Base-by-base conservation (phyloP, 805 yeast species). In the Phaffomyces antillensis region DNA sequence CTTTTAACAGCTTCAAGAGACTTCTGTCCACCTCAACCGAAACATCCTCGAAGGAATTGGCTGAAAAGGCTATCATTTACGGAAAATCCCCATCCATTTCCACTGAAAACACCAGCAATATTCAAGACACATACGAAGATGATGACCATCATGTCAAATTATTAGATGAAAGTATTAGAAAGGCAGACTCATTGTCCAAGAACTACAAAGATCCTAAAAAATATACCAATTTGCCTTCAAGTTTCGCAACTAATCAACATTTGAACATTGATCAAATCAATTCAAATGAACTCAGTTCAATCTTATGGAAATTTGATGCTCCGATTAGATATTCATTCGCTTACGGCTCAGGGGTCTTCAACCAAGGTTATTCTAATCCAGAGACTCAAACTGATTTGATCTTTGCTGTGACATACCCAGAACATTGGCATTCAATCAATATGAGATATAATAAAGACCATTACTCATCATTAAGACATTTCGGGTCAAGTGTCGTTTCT, bases 261-360 rank as follows among this genome's bases (percentile, higher is more conserved):
- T 63, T 80, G 11, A 56, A 67, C 2, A 67, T 77, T 5, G 76
- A 73, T 40, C 58, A 63, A 10, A 68, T 64, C 35, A 58, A 64
- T 15, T 67, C 68, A 33, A 61, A 60, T 10, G 68, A 73, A 9
- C 64, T 87, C 26, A 60, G 71, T 16, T 60, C 70, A 3, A 71
- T 84, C 3, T 55, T 83, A 34, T 63, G 75, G 63, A 66, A 70
- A 39, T 86, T 86, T 62, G 67, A 77, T 36, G 83, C 91, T 1
- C 90, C 93, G 1, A 76, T 88, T 13, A 68, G 79, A 43, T 85
- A 77, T 55, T 82, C 96, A 1, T 86, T 91, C 64, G 99, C 97
- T 0, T 91, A 91, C 63, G 99, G 99, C 2, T 85, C 95, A 8
- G 96, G 96, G 5, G 96, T 93, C 1, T 86, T 93, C 56, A 73